Evolutionary conservation across 495 filamentous ascomycete genomes (phyloP).

Genomic region (Penicillium goetzii): DNA sequence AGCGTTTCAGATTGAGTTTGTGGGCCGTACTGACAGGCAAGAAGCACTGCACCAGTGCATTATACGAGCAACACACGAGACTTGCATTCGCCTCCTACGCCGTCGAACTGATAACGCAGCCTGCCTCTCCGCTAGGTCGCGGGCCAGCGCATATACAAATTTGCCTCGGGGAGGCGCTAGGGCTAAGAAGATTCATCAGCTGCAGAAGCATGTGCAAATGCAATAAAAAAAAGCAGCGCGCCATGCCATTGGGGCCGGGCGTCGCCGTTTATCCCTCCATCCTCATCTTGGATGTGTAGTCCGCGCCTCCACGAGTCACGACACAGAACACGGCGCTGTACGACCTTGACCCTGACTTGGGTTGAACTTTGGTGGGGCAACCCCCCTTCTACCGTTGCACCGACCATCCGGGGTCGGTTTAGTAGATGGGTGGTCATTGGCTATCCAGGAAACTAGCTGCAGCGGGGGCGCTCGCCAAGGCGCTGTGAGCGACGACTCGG

Average conservation of each 20-base stretch:
- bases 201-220: constrained; percentile 12
- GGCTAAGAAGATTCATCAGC: not conserved
- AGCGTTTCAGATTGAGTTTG: constrained; percentile 18
- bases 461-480: constrained; percentile 23
- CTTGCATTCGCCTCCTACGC: not conserved
- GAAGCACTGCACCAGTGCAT: not conserved
- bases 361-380: not conserved
- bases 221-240: not conserved
- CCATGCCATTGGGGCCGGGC: constrained; percentile 3
- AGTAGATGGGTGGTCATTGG: constrained; percentile 8
- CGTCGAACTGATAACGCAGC: not conserved
- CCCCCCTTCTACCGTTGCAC: constrained; percentile 20
- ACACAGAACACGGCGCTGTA: not conserved
- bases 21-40: not conserved
- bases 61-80: constrained; percentile 1
- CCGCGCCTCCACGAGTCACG: not conserved
- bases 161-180: constrained; percentile 3
- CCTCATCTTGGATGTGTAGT: constrained; percentile 1
- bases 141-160: too few relatives aligned
- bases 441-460: constrained; percentile 12
- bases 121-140: not conserved
- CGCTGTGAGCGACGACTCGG: not conserved
- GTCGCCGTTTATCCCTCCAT: not conserved
- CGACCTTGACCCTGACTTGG: not conserved
- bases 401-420: constrained; percentile 8